Conservation (phyloP, 2,329 filamentous ascomycete genomes). For the Xylariaceae sp. region DNA sequence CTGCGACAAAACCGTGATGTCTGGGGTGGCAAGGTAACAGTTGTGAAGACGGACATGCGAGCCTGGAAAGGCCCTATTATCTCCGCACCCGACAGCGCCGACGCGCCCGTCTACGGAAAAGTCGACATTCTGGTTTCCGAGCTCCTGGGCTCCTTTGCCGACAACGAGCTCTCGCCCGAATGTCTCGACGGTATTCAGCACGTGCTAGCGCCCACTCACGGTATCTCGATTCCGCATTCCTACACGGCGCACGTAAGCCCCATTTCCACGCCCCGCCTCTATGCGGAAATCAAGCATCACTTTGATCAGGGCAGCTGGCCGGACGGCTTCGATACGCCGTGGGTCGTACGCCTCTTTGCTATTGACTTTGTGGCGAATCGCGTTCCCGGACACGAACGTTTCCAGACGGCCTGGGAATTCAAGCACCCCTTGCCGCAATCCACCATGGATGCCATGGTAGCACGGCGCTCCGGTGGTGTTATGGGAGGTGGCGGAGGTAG, state of each 20-base stretch:
- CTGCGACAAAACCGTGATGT: constrained; percentile 75
- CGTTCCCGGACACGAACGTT: constrained; percentile 53
- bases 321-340: constrained; percentile 81
- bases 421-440: constrained; percentile 63
- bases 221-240: constrained; percentile 87
- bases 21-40: constrained; percentile 77
- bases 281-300: constrained; percentile 71
- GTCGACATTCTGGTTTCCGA: constrained; percentile 95
- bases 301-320: constrained; percentile 53
- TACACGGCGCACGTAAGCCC: constrained; percentile 95
- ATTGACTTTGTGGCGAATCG: constrained; percentile 75
- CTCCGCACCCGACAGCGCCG: constrained; percentile 37
- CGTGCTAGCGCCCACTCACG: constrained; percentile 69
- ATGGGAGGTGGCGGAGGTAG: constrained; percentile 64
- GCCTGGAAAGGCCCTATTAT: constrained; percentile 80
- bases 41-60: constrained; percentile 96
- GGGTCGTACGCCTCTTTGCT: constrained; percentile 88
- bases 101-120: constrained; percentile 50
- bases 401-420: constrained; percentile 78
- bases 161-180: constrained; percentile 95
- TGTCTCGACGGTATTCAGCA: constrained; percentile 94
- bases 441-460: constrained; percentile 50
- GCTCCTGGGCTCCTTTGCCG: constrained; percentile 88
- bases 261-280: constrained; percentile 78
- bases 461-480: constrained; percentile 58